Conservation (phyloP, 1,284 basidiomycete species). For the Moesziomyces parantarcticus region DNA sequence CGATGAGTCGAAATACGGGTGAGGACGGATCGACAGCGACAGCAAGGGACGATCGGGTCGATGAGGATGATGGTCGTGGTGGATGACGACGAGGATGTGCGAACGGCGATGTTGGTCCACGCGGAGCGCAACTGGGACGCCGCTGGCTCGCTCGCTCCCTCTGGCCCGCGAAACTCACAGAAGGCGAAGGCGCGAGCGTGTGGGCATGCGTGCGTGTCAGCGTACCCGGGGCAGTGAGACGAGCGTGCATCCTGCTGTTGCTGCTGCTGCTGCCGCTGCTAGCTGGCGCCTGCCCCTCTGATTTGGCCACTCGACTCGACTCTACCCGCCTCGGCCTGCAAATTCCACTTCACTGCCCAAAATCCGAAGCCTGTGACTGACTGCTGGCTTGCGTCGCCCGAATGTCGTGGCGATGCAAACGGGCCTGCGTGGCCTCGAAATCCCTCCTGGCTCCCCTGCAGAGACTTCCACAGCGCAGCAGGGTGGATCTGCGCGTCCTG, state of each 20-base stretch:
- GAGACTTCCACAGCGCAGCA: too few relatives aligned
- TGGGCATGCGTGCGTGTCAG: neutral
- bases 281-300: neutral
- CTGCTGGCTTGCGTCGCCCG: neutral
- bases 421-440: too few relatives aligned
- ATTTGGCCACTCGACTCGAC: neutral
- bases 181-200: neutral
- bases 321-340: neutral
- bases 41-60: neutral
- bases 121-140: neutral
- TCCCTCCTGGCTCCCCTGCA: too few relatives aligned
- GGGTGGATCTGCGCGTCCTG: too few relatives aligned
- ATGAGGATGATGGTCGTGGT: neutral
- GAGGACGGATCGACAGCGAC: neutral
- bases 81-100: neutral
- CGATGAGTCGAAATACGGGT: neutral
- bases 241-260: slow-evolving; percentile 1
- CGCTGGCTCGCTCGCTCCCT: too few relatives aligned
- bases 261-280: too few relatives aligned
- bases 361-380: neutral
- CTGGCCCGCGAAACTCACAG: neutral
- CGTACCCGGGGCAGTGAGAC: neutral
- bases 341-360: neutral
- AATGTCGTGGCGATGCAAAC: neutral
- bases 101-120: neutral